phyloP scores from a whole-genome alignment of 371 early-diverging fungal genomes.

The Mortierella sp. region DNA sequence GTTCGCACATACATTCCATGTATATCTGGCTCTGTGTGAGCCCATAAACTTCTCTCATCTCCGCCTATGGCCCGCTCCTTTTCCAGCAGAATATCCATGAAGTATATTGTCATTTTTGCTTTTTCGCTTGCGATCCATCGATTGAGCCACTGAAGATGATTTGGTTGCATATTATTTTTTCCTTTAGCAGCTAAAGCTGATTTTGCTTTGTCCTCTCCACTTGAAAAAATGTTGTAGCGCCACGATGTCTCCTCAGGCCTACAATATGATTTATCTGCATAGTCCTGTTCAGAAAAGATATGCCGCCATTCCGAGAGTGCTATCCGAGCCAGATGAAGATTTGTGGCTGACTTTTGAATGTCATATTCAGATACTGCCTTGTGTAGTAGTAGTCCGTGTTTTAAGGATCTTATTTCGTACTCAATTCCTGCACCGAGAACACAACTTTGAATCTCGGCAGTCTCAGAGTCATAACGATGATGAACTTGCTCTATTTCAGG shows the following conservation, averaged over 20 bases:
- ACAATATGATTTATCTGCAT: constrained; percentile 58
- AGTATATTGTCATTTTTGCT: constrained; percentile 75
- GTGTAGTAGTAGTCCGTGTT: constrained; percentile 59
- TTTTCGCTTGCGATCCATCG: constrained; percentile 67
- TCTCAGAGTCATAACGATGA: constrained; percentile 13
- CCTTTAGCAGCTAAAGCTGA: constrained; percentile 9
- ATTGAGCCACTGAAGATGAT: constrained; percentile 68
- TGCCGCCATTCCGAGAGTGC: constrained; percentile 65
- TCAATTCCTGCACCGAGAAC: constrained; percentile 63
- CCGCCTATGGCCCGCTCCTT: constrained; percentile 66
- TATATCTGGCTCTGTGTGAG: constrained; percentile 66
- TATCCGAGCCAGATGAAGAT: constrained; percentile 61
- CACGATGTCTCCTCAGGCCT: constrained; percentile 57
- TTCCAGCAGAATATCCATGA: constrained; percentile 66
- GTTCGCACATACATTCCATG: constrained; percentile 62
- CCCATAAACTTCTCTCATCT: constrained; percentile 71
- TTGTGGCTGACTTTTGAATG: constrained; percentile 67
- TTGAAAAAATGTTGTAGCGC: constrained; percentile 43
- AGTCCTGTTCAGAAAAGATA: constrained; percentile 63
- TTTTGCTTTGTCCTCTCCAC: constrained; percentile 24
- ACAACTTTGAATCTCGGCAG: constrained; percentile 43
- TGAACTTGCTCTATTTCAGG: constrained; percentile 30
- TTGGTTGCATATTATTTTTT: constrained; percentile 56
- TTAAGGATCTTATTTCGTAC: constrained; percentile 62
- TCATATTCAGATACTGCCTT: constrained; percentile 66